Evolutionary conservation across 345 rosid species (phyloP).

Genomic region (Rubroshorea leprosula): DNA sequence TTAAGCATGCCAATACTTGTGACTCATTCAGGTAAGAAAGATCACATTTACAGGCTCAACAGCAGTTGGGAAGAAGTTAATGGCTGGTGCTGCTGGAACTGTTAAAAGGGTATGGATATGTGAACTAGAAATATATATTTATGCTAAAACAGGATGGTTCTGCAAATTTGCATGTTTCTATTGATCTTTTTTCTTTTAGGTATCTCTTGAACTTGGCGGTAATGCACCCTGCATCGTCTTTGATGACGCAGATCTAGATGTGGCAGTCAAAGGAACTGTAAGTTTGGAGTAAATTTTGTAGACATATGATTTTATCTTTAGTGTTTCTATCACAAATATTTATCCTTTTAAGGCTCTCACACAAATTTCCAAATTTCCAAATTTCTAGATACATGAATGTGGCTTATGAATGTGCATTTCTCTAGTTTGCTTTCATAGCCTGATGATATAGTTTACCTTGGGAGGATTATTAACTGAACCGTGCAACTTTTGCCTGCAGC

Average conservation of each 20-base stretch:
- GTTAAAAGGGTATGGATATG: slow-evolving; percentile 75
- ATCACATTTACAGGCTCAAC: slow-evolving; percentile 97
- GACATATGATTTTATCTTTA: slow-evolving; percentile 5
- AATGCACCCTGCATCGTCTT: slow-evolving; percentile 97
- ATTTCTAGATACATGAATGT: not conserved
- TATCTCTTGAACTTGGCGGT: slow-evolving; percentile 96
- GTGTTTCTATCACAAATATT: not conserved
- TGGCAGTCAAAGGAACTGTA: slow-evolving; percentile 95
- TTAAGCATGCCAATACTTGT: slow-evolving; percentile 7
- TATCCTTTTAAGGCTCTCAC: not conserved
- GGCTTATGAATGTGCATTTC: slow-evolving; percentile 1
- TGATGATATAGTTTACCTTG: not conserved
- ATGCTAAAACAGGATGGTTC: not conserved
- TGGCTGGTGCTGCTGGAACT: slow-evolving; percentile 93
- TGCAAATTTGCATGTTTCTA: slow-evolving; percentile 12
- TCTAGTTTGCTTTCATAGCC: not conserved
- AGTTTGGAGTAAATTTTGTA: slow-evolving; percentile 25
- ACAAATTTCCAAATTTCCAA: slow-evolving; percentile 5
- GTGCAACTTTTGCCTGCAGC: slow-evolving; percentile 42
- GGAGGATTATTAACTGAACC: slow-evolving; percentile 1
- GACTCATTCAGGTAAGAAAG: slow-evolving; percentile 65
- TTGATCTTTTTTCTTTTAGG: slow-evolving; percentile 30
- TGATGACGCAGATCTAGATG: slow-evolving; percentile 90
- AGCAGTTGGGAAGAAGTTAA: slow-evolving; percentile 92
- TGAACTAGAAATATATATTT: slow-evolving; percentile 9